Conservation (phyloP, 805 yeast species). For the Metschnikowia noctiluminum region DNA sequence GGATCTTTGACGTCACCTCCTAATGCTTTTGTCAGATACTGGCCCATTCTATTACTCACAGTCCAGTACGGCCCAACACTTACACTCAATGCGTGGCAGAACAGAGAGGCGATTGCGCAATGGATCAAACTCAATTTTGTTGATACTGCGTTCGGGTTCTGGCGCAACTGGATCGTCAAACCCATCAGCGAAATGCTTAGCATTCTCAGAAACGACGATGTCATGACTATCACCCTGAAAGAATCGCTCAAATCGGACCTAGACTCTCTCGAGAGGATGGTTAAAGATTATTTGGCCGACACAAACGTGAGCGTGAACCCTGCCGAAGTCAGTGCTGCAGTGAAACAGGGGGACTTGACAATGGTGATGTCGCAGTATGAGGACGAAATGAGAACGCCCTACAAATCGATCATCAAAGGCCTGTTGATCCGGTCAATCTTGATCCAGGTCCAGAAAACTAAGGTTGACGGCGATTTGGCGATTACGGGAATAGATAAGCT, state of each 20-base stretch:
- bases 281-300: conserved; percentile 57
- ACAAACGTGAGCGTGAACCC: conserved; percentile 21
- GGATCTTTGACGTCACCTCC: conserved; percentile 13
- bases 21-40: conserved; percentile 40
- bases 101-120: conserved; percentile 48
- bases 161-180: conserved; percentile 76
- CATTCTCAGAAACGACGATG: conserved; percentile 82
- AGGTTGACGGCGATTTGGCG: conserved; percentile 92
- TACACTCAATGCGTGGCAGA: conserved; percentile 41
- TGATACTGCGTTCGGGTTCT: conserved; percentile 65
- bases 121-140: conserved; percentile 60
- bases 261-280: conserved; percentile 84
- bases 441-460: conserved; percentile 93
- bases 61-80: conserved; percentile 54
- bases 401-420: conserved; percentile 63
- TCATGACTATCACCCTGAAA: conserved; percentile 71
- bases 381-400: conserved; percentile 64
- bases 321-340: conserved; percentile 41
- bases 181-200: conserved; percentile 71
- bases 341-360: conserved; percentile 74
- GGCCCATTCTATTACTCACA: conserved; percentile 55
- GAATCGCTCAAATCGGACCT: conserved; percentile 76
- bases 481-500: conserved; percentile 86
- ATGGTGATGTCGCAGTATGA: conserved; percentile 81
- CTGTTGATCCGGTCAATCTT: conserved; percentile 70